Percentiles rank a stretch among this genome's conserved stretches.
phyloP scores from a whole-genome alignment of 176 grass and related monocot species.

The Zea mays region DNA sequence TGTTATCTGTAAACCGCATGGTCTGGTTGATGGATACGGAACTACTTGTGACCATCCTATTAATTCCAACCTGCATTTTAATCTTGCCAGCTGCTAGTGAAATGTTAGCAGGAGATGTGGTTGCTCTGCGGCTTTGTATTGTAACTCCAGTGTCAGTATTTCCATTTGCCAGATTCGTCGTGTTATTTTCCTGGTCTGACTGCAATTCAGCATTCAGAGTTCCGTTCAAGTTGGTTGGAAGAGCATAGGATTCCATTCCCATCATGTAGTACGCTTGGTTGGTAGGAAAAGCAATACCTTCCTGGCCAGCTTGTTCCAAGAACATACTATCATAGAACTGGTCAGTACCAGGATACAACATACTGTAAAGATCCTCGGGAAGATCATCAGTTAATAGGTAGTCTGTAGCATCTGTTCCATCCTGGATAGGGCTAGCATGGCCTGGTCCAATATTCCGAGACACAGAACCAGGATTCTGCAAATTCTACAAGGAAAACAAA shows the following conservation, averaged over 20 bases:
- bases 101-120: neutral
- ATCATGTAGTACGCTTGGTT: neutral
- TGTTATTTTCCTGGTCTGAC: slow-evolving; percentile 11
- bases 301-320: neutral
- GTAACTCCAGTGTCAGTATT: slow-evolving; percentile 46
- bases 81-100: neutral
- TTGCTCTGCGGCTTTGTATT: slow-evolving; percentile 17
- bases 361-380: slow-evolving; percentile 49
- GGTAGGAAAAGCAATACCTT: neutral
- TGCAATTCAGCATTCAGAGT: slow-evolving; percentile 21
- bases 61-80: slow-evolving; percentile 50
- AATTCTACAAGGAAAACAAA: slow-evolving; percentile 30
- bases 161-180: slow-evolving; percentile 20
- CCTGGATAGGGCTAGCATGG: slow-evolving; percentile 43
- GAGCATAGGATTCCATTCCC: neutral
- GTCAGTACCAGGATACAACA: slow-evolving; percentile 48
- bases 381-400: slow-evolving; percentile 60
- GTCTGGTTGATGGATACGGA: slow-evolving; percentile 59
- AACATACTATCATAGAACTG: slow-evolving; percentile 29
- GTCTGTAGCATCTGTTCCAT: slow-evolving; percentile 37
- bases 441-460: slow-evolving; percentile 45
- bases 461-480: slow-evolving; percentile 36
- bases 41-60: slow-evolving; percentile 63
- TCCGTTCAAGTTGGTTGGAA: slow-evolving; percentile 28
- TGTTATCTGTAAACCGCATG: slow-evolving; percentile 43